These are phyloP conservation scores for Gentiana straminea DNA, from an alignment of 257 asterid species.

Conservation along the genomic window DNA sequence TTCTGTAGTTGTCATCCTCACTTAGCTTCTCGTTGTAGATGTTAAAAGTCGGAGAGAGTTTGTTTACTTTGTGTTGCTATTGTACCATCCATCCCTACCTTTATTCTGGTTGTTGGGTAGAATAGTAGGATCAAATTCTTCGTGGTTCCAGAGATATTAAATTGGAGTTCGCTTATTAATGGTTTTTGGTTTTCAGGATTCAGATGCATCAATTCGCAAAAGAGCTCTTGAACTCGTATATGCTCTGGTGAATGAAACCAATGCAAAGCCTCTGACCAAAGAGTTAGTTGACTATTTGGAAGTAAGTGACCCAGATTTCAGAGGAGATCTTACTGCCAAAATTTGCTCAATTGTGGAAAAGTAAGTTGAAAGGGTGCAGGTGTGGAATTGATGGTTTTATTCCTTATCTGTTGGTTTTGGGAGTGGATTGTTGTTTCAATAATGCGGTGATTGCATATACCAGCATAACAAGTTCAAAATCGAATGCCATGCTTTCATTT, in stretches of 20 bases:
- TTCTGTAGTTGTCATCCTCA: no score
- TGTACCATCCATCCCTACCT: not conserved
- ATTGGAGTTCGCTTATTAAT: not conserved
- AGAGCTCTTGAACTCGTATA: conserved; percentile 93
- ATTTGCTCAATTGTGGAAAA: conserved; percentile 92
- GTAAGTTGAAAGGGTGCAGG: conserved; percentile 42
- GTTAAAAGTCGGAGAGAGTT: not conserved
- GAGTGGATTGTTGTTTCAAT: conserved; percentile 3
- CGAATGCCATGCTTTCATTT: no score
- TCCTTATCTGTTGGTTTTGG: conserved; percentile 1
- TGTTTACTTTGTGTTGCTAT: not conserved
- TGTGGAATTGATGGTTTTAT: not conserved
- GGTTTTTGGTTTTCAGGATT: conserved; percentile 49
- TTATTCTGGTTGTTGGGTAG: conserved; percentile 1
- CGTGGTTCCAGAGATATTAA: not conserved
- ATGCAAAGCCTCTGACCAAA: conserved; percentile 76
- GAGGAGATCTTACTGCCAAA: conserved; percentile 87
- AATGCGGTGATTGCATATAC: no score
- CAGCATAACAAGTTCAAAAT: no score
- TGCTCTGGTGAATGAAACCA: conserved; percentile 82
- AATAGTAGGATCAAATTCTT: not conserved
- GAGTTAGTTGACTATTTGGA: conserved; percentile 86
- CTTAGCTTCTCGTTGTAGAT: no score
- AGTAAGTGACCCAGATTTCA: conserved; percentile 85
- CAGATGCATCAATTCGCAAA: conserved; percentile 98